Base-by-base conservation (phyloP, 352 stramenopile genomes). In the Globisporangium cederbergense region DNA sequence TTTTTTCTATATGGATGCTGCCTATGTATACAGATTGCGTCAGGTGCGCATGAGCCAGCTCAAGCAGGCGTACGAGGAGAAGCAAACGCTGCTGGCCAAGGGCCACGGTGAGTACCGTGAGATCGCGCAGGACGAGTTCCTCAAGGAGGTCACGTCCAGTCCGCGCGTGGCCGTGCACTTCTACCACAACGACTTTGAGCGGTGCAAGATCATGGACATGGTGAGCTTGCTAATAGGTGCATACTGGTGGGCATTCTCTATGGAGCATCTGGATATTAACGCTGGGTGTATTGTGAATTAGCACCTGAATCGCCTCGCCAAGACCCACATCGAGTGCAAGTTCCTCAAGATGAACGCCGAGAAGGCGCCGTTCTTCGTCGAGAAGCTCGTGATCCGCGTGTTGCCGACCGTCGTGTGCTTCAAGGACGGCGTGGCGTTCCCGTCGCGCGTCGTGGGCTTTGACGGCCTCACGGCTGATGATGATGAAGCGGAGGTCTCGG, bases 171-270 rank as follows among this genome's bases (percentile, higher is more conserved):
- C 97, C 3, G 86, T 98, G 40, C 95, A 98, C 64, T 98, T 98
- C 62, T 99, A 97, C 78, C 96, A 99, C 74, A 84, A 95, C 34
- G 97, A 99, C 64, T 99, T 99, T 79, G 89, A 98, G 76, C 81
- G 89, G 28, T 99, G 95, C 79, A 98, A 98, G 77, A 96, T 99
- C 70, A 98, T 99, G 93, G 95, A 99, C 74, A 97, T 90, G 79
- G 74, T 81, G 20, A 9, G 45, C 1, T 28, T 25, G 13, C 6
- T 36, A 4, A 10, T 18, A 13, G 14, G 32, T 36, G 7, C n/a
- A 11, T 45, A 8, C 22, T 7, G 8, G 0, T 36, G 5, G 8
- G 20, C 4, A 36, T 2, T 36, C 22, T 0, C 22, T 25, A 25
- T 25, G 22, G 22, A 25, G 22, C 22, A 16, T 18, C 20, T 3